Evolutionary conservation across 2,329 filamentous ascomycete genomes (phyloP).

Genomic region (Saccharata proteae): DNA sequence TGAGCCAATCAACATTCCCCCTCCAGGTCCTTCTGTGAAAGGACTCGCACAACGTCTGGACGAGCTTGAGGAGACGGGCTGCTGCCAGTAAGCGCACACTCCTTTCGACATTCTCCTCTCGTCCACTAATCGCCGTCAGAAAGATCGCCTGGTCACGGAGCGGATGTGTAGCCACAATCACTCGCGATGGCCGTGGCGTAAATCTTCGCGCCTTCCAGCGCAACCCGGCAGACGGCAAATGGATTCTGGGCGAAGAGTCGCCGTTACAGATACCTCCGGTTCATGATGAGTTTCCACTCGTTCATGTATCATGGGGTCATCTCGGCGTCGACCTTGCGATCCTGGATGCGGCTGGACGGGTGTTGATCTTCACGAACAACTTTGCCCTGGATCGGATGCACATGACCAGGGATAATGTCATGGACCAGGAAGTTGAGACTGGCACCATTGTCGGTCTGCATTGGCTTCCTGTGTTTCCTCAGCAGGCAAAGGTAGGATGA

Average conservation of each 20-base stretch:
- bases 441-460: slow-evolving; percentile 70
- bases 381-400: slow-evolving; percentile 63
- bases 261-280: slow-evolving; percentile 49
- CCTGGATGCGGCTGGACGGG: slow-evolving; percentile 65
- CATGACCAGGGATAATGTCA: slow-evolving; percentile 47
- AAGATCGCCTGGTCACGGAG: slow-evolving; percentile 78
- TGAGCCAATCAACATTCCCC: slow-evolving; percentile 46
- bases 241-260: slow-evolving; percentile 65
- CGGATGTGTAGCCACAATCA: slow-evolving; percentile 74
- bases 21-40: slow-evolving; percentile 45
- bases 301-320: slow-evolving; percentile 75
- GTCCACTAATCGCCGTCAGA: slow-evolving; percentile 31
- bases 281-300: slow-evolving; percentile 53
- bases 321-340: slow-evolving; percentile 70
- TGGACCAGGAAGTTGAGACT: slow-evolving; percentile 62
- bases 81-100: slow-evolving; percentile 58
- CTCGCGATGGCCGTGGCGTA: slow-evolving; percentile 56
- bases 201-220: slow-evolving; percentile 63
- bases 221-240: slow-evolving; percentile 55
- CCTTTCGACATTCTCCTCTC: background rate
- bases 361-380: slow-evolving; percentile 61
- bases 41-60: slow-evolving; percentile 62
- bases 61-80: slow-evolving; percentile 62
- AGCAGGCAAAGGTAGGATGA: slow-evolving; percentile 23
- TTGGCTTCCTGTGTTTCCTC: slow-evolving; percentile 52